Evolutionary conservation across 208 protist genomes (phyloP).

Genomic region (Crithidia mellificae): DNA sequence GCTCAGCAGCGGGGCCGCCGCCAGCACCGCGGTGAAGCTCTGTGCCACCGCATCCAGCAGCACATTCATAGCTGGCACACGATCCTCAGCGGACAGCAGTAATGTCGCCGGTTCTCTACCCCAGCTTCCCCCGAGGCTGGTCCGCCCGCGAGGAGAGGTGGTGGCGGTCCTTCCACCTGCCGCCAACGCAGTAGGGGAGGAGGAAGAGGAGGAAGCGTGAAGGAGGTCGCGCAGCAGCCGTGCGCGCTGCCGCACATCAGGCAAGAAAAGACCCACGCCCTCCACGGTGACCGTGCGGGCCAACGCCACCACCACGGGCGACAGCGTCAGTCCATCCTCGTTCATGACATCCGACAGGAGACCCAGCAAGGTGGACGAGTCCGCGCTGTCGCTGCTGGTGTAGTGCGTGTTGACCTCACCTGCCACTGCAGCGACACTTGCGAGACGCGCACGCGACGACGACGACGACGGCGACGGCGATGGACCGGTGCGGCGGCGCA

Average conservation of each 20-base stretch:
- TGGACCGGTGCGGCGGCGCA: constrained; percentile 15
- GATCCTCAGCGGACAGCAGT: constrained; percentile 18
- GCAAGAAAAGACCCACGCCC: constrained; percentile 81
- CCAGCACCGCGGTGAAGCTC: constrained; percentile 39
- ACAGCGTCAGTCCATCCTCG: constrained; percentile 58
- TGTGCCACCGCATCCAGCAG: constrained; percentile 37
- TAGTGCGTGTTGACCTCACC: neutral
- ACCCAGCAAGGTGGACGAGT: constrained; percentile 49
- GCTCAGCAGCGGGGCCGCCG: constrained; percentile 33
- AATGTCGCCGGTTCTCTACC: no score
- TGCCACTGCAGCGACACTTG: no score
- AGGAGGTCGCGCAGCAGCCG: constrained; percentile 72
- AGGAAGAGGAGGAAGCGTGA: constrained; percentile 20
- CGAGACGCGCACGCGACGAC: no score
- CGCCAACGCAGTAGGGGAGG: neutral
- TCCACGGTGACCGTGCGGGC: constrained; percentile 59
- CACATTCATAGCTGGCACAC: constrained; percentile 38
- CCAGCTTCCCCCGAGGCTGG: neutral
- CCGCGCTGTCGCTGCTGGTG: constrained; percentile 9
- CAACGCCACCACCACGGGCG: constrained; percentile 46
- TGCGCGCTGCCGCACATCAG: constrained; percentile 55
- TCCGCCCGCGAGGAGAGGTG: neutral
- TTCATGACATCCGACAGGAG: constrained; percentile 78
- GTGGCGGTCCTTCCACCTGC: neutral
- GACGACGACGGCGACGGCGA: constrained; percentile 1